These are phyloP conservation scores for Microcera coccophila DNA, from an alignment of 2,329 filamentous ascomycete genomes.

Conservation along the genomic window DNA sequence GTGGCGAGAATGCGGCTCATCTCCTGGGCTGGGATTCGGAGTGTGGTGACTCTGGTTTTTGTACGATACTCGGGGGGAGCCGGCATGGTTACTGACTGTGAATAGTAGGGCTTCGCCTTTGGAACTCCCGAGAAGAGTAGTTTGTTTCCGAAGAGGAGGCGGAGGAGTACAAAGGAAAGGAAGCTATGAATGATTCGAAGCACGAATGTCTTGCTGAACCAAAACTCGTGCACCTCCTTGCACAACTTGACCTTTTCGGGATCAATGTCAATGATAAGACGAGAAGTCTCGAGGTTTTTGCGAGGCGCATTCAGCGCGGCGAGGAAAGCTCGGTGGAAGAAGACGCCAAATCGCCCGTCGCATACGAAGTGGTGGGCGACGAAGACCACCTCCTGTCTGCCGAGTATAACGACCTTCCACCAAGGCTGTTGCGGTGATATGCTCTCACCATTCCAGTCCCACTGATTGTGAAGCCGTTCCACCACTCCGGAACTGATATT, in stretches of 20 bases:
- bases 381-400: slow-evolving; percentile 11
- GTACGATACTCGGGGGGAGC: slow-evolving; percentile 10
- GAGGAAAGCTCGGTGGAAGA: slow-evolving; percentile 14
- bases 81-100: slow-evolving; percentile 5
- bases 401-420: slow-evolving; percentile 7
- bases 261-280: not conserved
- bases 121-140: slow-evolving; percentile 9
- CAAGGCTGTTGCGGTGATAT: not conserved
- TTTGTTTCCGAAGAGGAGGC: slow-evolving; percentile 2
- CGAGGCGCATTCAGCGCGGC: slow-evolving; percentile 6
- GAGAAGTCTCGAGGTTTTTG: not conserved
- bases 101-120: slow-evolving; percentile 6
- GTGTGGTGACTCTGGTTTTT: slow-evolving; percentile 3
- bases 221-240: too few relatives aligned
- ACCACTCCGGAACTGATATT: not conserved
- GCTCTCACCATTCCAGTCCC: slow-evolving; percentile 8
- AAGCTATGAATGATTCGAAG: slow-evolving; percentile 3
- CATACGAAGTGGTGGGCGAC: slow-evolving; percentile 17
- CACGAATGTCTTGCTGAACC: not conserved
- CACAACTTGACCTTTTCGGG: not conserved
- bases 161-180: not conserved
- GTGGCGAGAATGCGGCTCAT: slow-evolving; percentile 10
- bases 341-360: slow-evolving; percentile 12
- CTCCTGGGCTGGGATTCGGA: slow-evolving; percentile 9
- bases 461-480: slow-evolving; percentile 15